These are phyloP conservation scores for Solanum neorickii DNA, from an alignment of 257 asterid genomes.

Conservation along the genomic window DNA sequence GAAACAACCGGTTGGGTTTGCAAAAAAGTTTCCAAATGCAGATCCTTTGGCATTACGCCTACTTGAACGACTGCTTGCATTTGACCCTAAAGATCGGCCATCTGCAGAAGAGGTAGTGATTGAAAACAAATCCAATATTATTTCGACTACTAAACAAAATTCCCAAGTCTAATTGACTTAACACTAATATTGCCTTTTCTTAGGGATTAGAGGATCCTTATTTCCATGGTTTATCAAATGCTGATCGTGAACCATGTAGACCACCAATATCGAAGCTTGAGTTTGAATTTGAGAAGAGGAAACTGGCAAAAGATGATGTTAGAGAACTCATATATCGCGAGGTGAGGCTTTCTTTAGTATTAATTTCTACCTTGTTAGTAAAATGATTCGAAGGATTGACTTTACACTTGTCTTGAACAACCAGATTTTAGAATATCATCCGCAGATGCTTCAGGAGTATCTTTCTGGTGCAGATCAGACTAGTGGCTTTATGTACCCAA, in stretches of 20 bases:
- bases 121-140: background rate
- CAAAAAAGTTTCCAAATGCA: conserved; percentile 65
- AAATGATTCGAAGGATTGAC: background rate
- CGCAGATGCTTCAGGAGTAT: conserved; percentile 94
- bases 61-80: conserved; percentile 72
- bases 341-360: conserved; percentile 7
- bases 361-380: conserved; percentile 3
- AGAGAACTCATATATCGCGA: conserved; percentile 79
- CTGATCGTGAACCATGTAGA: conserved; percentile 79
- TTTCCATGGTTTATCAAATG: conserved; percentile 63
- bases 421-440: conserved; percentile 96
- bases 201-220: conserved; percentile 82
- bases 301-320: conserved; percentile 81
- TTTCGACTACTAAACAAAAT: background rate
- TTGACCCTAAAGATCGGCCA: conserved; percentile 94
- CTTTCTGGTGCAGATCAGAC: conserved; percentile 85
- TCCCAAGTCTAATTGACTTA: background rate
- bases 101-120: conserved; percentile 73
- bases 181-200: conserved; percentile 4
- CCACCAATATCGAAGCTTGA: conserved; percentile 89
- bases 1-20: conserved; percentile 68
- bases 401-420: background rate
- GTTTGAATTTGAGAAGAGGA: conserved; percentile 89
- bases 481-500: conserved; percentile 96
- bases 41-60: conserved; percentile 80